Percentiles rank a stretch among this genome's conserved stretches.
phyloP scores from a whole-genome alignment of 129 eudicot genomes.

The Arctium lappa region DNA sequence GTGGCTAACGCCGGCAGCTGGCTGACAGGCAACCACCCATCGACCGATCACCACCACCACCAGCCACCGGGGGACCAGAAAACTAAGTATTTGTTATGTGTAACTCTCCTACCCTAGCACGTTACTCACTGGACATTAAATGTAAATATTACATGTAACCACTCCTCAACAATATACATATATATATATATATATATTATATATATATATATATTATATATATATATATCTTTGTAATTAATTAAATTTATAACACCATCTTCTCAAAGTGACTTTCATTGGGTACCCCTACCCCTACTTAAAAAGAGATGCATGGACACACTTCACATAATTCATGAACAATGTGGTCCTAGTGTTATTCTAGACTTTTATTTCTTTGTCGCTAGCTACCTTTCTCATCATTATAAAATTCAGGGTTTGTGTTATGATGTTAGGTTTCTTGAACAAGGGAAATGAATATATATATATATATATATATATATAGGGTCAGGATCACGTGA shows the following conservation, averaged over 20 bases:
- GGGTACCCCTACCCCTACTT: conserved; percentile 22
- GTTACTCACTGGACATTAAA: not conserved
- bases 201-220: not conserved
- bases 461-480: too few species aligned
- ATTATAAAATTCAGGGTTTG: not conserved
- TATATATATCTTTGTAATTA: too few species aligned
- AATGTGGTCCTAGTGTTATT: conserved; percentile 14
- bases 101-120: not conserved
- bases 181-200: too few species aligned
- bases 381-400: not conserved
- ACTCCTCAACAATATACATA: not conserved
- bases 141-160: conserved; percentile 16
- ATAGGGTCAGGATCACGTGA: too few species aligned
- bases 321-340: conserved; percentile 11
- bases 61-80: conserved; percentile 11
- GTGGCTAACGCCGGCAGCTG: not conserved
- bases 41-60: not conserved
- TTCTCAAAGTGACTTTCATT: conserved; percentile 9
- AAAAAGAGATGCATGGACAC: conserved; percentile 2
- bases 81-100: not conserved
- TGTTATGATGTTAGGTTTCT: not conserved
- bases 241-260: conserved; percentile 6
- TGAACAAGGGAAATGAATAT: not conserved
- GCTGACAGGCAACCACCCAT: not conserved
- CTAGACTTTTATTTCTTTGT: not conserved